Base-by-base conservation (phyloP, 1,284 basidiomycete species). In the Fomitiporia mediterranea region DNA sequence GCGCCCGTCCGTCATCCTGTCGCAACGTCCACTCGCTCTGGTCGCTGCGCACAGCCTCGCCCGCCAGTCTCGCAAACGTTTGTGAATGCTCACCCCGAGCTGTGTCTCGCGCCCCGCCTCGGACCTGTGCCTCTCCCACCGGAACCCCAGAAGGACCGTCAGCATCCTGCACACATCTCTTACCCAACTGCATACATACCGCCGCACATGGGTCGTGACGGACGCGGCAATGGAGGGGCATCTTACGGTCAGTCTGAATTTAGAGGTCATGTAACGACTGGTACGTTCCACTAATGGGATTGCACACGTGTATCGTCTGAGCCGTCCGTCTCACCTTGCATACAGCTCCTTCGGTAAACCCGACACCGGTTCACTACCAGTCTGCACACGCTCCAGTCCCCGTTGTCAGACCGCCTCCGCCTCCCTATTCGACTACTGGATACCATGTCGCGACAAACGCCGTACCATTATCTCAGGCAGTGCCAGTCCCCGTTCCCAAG, bases 41-140 rank as follows among this genome's bases (percentile, higher is more conserved):
- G 23, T 9, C 54, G 47, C 9, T 3, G 11, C 25, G 37, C 54
- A 50, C 54, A 43, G 54, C 54, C 54, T 32, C 15, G 37, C 30
- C 28, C 54, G 34, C 46, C 46, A 47, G 17, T 23, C n/a, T 21
- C 53, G 38, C 35, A 51, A 19, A 28, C 17, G 23, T 46, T 13
- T 34, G 44, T 46, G 44, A n/a, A 46, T 3, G 27, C 25, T 3
- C 44, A 46, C 25, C 44, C 44, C 6, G 44, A 43, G 34, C 44
- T 47, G 7, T 55, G 53, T 23, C 25, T 34, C 17, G 54, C 54
- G 9, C 54, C 54, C n/a, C 46, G 37, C 9, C 13, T 43, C 15
- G 11, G 15, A 23, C 27, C 51, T 15, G 28, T 49, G 6, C 46
- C 23, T 9, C 46, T 49, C 15, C 37, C 48, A 19, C 21, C 25